phyloP scores from a whole-genome alignment of 129 eudicot species.

The Saposhnikovia divaricata region DNA sequence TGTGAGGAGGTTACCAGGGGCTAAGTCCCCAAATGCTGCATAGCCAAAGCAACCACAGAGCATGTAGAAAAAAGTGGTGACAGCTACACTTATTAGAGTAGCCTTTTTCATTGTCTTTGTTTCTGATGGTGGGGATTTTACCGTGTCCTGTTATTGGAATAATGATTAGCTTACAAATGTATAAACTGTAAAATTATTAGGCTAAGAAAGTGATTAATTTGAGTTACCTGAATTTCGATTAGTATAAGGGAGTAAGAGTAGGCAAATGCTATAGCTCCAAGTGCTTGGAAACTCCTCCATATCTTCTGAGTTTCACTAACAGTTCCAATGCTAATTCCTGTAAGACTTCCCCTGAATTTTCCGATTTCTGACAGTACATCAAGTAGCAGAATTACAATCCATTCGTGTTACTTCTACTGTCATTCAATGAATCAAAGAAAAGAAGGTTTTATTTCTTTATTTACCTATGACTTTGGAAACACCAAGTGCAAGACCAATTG shows the following conservation, averaged over 20 bases:
- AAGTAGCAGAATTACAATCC: background rate
- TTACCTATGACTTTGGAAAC: constrained; percentile 74
- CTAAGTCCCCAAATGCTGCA: constrained; percentile 87
- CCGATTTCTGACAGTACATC: constrained; percentile 39
- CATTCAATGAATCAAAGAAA: background rate
- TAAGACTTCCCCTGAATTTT: constrained; percentile 67
- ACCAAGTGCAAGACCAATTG: constrained; percentile 92
- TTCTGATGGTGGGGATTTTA: constrained; percentile 94
- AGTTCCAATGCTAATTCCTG: constrained; percentile 82
- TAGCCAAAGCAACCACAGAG: constrained; percentile 93
- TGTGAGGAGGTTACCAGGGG: constrained; percentile 95
- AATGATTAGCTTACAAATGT: background rate
- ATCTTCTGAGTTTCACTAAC: constrained; percentile 68
- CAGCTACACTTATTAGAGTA: constrained; percentile 63
- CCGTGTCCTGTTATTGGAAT: constrained; percentile 48
- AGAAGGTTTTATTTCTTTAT: background rate
- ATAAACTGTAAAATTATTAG: background rate
- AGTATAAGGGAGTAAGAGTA: constrained; percentile 96
- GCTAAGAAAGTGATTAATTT: background rate
- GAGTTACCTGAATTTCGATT: constrained; percentile 82
- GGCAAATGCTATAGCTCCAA: constrained; percentile 98
- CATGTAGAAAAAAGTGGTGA: constrained; percentile 92
- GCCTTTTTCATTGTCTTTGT: constrained; percentile 90
- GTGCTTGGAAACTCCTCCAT: constrained; percentile 95
- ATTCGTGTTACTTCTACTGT: background rate